A percentile compares a stretch with the other conserved stretches of the same genome.
Evolutionary conservation across 2,329 filamentous ascomycete species (phyloP).

Genomic region (Ophiostoma novo-ulmi): DNA sequence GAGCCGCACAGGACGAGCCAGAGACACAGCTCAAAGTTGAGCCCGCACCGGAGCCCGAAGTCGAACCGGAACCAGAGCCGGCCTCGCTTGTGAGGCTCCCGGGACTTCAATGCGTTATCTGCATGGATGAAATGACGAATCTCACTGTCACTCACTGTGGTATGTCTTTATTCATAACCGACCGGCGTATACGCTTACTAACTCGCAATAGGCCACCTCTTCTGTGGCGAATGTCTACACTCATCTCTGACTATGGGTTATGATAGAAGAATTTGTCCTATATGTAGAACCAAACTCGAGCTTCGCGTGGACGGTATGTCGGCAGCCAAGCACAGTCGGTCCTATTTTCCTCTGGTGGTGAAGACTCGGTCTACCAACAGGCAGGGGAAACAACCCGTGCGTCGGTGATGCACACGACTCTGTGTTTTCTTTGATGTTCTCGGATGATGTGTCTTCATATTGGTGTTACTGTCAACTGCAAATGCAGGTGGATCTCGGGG

Average conservation of each 20-base stretch:
- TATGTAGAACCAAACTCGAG: constrained; percentile 58
- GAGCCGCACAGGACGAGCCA: neutral
- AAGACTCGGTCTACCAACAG: constrained; percentile 56
- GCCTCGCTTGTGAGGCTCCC: constrained; percentile 46
- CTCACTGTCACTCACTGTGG: constrained; percentile 63
- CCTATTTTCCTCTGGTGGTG: constrained; percentile 55
- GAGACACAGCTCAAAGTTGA: neutral
- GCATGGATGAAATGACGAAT: constrained; percentile 56
- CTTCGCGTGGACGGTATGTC: constrained; percentile 32
- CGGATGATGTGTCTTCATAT: neutral
- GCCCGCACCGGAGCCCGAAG: neutral
- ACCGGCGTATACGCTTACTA: neutral
- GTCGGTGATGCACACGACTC: neutral
- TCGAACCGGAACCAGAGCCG: neutral
- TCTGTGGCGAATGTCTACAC: constrained; percentile 59
- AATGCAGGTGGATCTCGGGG: neutral
- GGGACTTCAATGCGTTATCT: constrained; percentile 61
- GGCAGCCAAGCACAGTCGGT: constrained; percentile 42
- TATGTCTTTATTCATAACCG: constrained; percentile 38
- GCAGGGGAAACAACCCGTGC: constrained; percentile 44
- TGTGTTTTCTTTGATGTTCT: neutral
- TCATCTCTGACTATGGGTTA: constrained; percentile 53
- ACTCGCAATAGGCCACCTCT: constrained; percentile 53
- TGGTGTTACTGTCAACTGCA: neutral
- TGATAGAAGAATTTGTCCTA: constrained; percentile 56